Percentiles rank a stretch among this genome's conserved stretches.
These are phyloP conservation scores for Suillus sp. DNA, from an alignment of 768 basidiomycete genomes.

Conservation along the genomic window DNA sequence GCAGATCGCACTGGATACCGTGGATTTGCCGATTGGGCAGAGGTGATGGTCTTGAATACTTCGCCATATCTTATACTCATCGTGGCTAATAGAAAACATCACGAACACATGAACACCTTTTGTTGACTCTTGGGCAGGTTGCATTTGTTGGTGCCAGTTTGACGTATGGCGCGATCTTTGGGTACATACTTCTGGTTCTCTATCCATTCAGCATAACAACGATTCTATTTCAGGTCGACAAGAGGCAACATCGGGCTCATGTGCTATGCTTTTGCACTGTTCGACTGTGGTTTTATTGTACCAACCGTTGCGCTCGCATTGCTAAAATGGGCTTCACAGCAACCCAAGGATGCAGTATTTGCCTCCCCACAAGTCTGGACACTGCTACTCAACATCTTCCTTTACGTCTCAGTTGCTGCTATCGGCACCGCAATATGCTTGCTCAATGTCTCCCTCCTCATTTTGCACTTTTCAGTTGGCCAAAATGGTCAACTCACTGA, in stretches of 20 bases:
- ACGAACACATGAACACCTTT: constrained; percentile 12
- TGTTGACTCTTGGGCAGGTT: constrained; percentile 12
- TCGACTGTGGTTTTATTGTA: constrained; percentile 28
- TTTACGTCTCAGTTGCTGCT: constrained; percentile 13
- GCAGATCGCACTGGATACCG: constrained; percentile 24
- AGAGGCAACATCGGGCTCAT: constrained; percentile 28
- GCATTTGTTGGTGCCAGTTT: constrained; percentile 25
- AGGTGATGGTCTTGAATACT: constrained; percentile 10
- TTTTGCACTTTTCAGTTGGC: constrained; percentile 8
- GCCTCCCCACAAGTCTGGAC: constrained; percentile 30
- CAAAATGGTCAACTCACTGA: constrained; percentile 7
- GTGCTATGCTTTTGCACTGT: constrained; percentile 33
- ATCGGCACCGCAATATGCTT: constrained; percentile 14
- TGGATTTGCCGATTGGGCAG: constrained; percentile 26
- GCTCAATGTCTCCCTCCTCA: constrained; percentile 13
- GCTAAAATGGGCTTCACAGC: constrained; percentile 23
- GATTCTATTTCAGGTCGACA: constrained; percentile 16
- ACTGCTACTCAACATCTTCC: constrained; percentile 13
- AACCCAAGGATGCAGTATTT: constrained; percentile 24
- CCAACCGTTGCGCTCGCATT: constrained; percentile 25
- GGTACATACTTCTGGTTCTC: constrained; percentile 17
- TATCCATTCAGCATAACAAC: background rate
- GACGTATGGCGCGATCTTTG: constrained; percentile 30
- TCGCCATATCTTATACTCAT: background rate
- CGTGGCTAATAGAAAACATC: constrained; percentile 10